These are phyloP conservation scores for Cordyceps cicadae DNA, from an alignment of 2,329 filamentous ascomycete genomes.

Conservation along the genomic window DNA sequence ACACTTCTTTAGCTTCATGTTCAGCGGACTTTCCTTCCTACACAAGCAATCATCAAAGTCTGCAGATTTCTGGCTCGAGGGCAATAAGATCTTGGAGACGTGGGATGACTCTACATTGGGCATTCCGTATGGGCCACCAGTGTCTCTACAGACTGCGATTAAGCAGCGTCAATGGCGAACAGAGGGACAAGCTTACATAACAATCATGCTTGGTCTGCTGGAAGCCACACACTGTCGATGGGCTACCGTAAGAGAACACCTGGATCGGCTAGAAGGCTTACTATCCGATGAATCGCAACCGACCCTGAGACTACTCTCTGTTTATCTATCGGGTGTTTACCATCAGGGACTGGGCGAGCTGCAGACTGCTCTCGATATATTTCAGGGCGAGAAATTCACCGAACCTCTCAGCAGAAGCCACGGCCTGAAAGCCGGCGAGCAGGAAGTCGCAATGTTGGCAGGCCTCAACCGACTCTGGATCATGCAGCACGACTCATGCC, in stretches of 20 bases:
- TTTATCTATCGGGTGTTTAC: constrained; percentile 69
- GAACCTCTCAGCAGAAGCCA: constrained; percentile 29
- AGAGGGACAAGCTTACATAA: constrained; percentile 59
- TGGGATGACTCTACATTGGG: constrained; percentile 31
- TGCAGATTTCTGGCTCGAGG: constrained; percentile 35
- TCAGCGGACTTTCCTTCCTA: constrained; percentile 42
- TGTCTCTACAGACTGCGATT: constrained; percentile 50
- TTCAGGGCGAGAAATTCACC: constrained; percentile 51
- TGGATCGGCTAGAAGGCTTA: constrained; percentile 44
- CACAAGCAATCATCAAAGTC: constrained; percentile 29
- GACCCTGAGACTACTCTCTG: constrained; percentile 40
- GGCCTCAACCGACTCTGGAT: constrained; percentile 65
- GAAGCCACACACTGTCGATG: constrained; percentile 64
- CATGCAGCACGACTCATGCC: constrained; percentile 52
- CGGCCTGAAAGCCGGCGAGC: constrained; percentile 42
- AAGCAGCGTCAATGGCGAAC: constrained; percentile 55
- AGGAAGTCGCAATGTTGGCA: constrained; percentile 58
- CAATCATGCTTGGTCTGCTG: constrained; percentile 62
- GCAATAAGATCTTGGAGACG: constrained; percentile 38
- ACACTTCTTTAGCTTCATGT: constrained; percentile 32
- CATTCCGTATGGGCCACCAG: constrained; percentile 31
- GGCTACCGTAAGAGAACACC: constrained; percentile 50
- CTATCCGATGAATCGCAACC: constrained; percentile 32
- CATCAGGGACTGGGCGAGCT: constrained; percentile 70
- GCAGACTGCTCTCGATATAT: constrained; percentile 57